Evolutionary conservation across 2,329 filamentous ascomycete species (phyloP), one percentile per base, ranked within the genome.

Genomic region (Botryotinia convoluta): DNA sequence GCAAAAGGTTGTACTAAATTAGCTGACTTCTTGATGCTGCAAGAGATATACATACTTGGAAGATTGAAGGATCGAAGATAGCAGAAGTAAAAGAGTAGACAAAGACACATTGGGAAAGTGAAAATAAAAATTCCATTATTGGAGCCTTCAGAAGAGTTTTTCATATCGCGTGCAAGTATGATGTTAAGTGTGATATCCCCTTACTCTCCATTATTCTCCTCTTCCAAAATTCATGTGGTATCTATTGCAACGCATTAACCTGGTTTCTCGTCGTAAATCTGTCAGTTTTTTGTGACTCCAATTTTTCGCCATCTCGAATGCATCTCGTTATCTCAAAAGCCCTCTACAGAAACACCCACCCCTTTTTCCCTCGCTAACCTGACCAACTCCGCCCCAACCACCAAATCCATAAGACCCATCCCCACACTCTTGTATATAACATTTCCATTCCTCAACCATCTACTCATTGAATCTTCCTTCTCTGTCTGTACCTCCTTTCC

Each of bases 371-470:
- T 83, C 1, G 90, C 90, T 75, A 90, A 80, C 74, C 85, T 82
- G 29, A 92, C 80, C 65, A 92, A 75, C 72, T 90, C 86, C 77
- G 85, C 84, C 22, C 89, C 90, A 2, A 91, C 87, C 1, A 88
- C 86, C 35, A 92, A 80, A 77, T 92, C 90, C 89, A 92, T 91
- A 69, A 91, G 79, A 0, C 89, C 90, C 65, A 92, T 80, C 0
- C 90, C 90, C 0, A 92, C 90, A 74, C 88, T 89, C 84, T 92
- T 92, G 79, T 91, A 92, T 12, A 92, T 86, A 32, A 92, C 89
- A 74, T 90, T 92, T 0, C 90, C 90, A 4, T 84, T 84, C 73
- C 86, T 83, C 72, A 91, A 80, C 89, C 89, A 91, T 32, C 84
- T 82, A 42, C 84, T 83, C 71, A 90, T 81, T 18, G 85, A 83